These are phyloP conservation scores for Cephalotrichum gorgonifer DNA, from an alignment of 2,329 filamentous ascomycete species.

Conservation along the genomic window DNA sequence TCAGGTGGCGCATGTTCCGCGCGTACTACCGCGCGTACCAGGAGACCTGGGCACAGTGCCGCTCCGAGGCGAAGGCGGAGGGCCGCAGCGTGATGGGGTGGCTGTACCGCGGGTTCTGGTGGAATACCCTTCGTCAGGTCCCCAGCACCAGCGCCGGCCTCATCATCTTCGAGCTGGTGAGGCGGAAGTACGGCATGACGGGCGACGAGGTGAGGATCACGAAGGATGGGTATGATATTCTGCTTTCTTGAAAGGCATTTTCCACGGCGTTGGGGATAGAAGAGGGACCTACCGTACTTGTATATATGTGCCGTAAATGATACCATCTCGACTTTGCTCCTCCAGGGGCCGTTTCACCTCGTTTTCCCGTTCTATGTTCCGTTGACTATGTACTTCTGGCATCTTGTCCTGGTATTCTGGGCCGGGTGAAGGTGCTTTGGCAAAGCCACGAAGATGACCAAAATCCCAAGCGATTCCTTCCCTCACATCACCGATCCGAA, in stretches of 20 bases:
- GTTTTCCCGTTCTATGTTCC: too few relatives aligned
- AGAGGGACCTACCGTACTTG: too few relatives aligned
- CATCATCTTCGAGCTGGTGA: constrained; percentile 69
- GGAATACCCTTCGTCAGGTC: constrained; percentile 61
- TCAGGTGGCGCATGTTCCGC: constrained; percentile 41
- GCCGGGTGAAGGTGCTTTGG: too few relatives aligned
- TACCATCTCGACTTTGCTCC: too few relatives aligned
- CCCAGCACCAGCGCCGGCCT: constrained; percentile 68
- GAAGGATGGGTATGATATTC: constrained; percentile 61
- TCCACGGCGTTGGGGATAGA: not conserved
- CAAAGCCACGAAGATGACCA: too few relatives aligned
- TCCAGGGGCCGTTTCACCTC: too few relatives aligned
- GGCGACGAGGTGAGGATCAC: constrained; percentile 53
- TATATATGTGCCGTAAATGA: too few relatives aligned
- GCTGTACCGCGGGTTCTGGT: constrained; percentile 63
- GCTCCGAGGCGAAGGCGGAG: constrained; percentile 42
- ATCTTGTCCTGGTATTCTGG: too few relatives aligned
- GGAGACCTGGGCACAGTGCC: constrained; percentile 54
- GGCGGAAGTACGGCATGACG: constrained; percentile 59
- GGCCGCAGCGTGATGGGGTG: constrained; percentile 48
- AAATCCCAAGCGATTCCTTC: too few relatives aligned
- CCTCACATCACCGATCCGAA: too few relatives aligned
- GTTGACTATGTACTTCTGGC: too few relatives aligned
- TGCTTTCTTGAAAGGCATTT: constrained; percentile 30
- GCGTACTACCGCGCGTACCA: constrained; percentile 64